Evolutionary conservation across 2,329 filamentous ascomycete species (phyloP).

Genomic region (Lecanicillium sp.): DNA sequence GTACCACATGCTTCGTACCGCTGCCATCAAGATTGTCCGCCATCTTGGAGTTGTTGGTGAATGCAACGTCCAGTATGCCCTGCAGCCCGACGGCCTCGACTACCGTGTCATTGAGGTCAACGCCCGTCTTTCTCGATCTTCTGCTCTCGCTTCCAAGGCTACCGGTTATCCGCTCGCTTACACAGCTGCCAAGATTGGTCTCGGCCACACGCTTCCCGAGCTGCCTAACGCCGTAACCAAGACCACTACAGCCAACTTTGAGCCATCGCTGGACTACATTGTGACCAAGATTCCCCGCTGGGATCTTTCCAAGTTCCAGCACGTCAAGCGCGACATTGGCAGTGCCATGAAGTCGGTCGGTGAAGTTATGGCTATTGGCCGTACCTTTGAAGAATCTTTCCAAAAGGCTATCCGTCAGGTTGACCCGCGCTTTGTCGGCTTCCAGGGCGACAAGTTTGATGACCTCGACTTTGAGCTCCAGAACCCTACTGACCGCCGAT

Average conservation of each 20-base stretch:
- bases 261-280: constrained; percentile 94
- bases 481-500: constrained; percentile 92
- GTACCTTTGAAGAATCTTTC: constrained; percentile 97
- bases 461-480: constrained; percentile 82
- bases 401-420: constrained; percentile 98
- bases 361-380: constrained; percentile 98
- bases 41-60: constrained; percentile 96
- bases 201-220: constrained; percentile 90
- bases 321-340: constrained; percentile 94
- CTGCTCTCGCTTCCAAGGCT: constrained; percentile 92
- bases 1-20: constrained; percentile 97
- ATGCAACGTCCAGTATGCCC: constrained; percentile 96
- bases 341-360: constrained; percentile 99
- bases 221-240: constrained; percentile 97
- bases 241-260: constrained; percentile 97
- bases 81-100: constrained; percentile 93
- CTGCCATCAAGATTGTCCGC: constrained; percentile 96
- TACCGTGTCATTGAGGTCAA: constrained; percentile 99
- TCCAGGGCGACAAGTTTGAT: constrained; percentile 93
- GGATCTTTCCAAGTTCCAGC: constrained; percentile 98
- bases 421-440: constrained; percentile 82
- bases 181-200: constrained; percentile 94
- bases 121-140: constrained; percentile 94
- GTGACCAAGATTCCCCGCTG: constrained; percentile 98
- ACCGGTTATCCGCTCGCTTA: constrained; percentile 97